These are phyloP conservation scores for Talaromyces sp. DNA, from an alignment of 2,329 filamentous ascomycete species.

Conservation along the genomic window DNA sequence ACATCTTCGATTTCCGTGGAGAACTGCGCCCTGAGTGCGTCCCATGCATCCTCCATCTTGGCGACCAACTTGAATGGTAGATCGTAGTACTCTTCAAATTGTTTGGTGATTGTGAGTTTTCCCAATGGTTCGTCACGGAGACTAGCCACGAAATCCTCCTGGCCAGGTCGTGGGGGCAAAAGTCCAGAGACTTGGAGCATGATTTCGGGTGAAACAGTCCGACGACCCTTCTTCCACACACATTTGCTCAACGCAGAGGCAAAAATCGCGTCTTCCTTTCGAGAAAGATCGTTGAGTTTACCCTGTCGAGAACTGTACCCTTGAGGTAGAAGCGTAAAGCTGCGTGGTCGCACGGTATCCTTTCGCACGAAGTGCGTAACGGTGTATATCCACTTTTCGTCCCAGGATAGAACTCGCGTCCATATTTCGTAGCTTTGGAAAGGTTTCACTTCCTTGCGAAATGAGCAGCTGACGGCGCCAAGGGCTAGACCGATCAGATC, in stretches of 20 bases:
- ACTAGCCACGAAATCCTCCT: conserved; percentile 17
- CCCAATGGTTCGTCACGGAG: conserved; percentile 17
- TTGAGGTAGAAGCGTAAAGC: conserved; percentile 17
- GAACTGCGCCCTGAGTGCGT: conserved; percentile 14
- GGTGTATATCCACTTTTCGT: conserved; percentile 32
- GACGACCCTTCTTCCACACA: conserved; percentile 21
- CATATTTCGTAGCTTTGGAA: conserved; percentile 27
- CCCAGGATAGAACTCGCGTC: conserved; percentile 29
- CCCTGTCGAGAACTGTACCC: conserved; percentile 14
- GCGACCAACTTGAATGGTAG: conserved; percentile 19
- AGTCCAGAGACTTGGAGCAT: conserved; percentile 25
- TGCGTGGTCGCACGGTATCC: conserved; percentile 16
- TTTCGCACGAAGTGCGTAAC: conserved; percentile 29
- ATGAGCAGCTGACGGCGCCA: conserved; percentile 23
- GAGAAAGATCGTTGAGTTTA: conserved; percentile 19
- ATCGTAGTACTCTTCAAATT: conserved; percentile 20
- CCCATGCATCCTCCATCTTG: conserved; percentile 18
- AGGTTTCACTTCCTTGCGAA: conserved; percentile 25
- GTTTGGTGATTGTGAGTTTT: conserved; percentile 18
- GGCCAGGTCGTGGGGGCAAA: conserved; percentile 19
- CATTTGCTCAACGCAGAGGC: conserved; percentile 21
- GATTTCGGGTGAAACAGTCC: conserved; percentile 34
- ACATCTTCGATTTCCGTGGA: conserved; percentile 4
- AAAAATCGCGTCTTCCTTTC: conserved; percentile 20
- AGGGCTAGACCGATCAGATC: conserved; percentile 21